Percentiles rank a stretch among this genome's conserved stretches.
Conservation (phyloP, 2,329 filamentous ascomycete species). For the Xylariales sp. region DNA sequence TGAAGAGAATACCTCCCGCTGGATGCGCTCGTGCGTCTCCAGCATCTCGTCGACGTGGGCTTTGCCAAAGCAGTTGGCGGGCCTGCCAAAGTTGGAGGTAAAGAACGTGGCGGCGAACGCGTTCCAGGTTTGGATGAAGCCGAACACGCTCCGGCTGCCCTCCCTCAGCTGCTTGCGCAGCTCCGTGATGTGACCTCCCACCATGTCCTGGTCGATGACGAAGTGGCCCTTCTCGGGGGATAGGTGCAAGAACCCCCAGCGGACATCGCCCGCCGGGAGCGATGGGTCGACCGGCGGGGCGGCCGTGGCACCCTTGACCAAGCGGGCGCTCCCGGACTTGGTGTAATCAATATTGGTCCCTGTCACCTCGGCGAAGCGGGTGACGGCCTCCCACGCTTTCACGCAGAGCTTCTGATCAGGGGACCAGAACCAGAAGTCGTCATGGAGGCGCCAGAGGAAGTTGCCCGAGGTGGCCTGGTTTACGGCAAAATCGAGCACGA, state of each 20-base stretch:
- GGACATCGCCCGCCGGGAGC: conserved; percentile 44
- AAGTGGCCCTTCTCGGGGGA: conserved; percentile 49
- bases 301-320: conserved; percentile 22
- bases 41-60: conserved; percentile 50
- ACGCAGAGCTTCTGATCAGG: conserved; percentile 47
- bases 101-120: conserved; percentile 49
- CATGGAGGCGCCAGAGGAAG: conserved; percentile 57
- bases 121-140: conserved; percentile 46
- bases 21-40: conserved; percentile 42
- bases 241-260: conserved; percentile 53
- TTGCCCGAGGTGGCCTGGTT: conserved; percentile 51
- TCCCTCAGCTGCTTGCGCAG: conserved; percentile 51
- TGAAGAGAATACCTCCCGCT: conserved; percentile 40
- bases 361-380: conserved; percentile 48
- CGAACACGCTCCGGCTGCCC: conserved; percentile 46
- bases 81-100: conserved; percentile 45
- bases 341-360: conserved; percentile 50
- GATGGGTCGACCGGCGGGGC: conserved; percentile 18
- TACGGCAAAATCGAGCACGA: conserved; percentile 61
- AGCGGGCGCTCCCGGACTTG: conserved; percentile 45
- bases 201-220: conserved; percentile 53
- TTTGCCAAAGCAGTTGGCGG: conserved; percentile 47
- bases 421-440: conserved; percentile 65
- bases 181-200: conserved; percentile 56
- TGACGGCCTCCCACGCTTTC: conserved; percentile 55